Base-by-base conservation (phyloP, 768 basidiomycete species). In the Podaxis carcinomalis region DNA sequence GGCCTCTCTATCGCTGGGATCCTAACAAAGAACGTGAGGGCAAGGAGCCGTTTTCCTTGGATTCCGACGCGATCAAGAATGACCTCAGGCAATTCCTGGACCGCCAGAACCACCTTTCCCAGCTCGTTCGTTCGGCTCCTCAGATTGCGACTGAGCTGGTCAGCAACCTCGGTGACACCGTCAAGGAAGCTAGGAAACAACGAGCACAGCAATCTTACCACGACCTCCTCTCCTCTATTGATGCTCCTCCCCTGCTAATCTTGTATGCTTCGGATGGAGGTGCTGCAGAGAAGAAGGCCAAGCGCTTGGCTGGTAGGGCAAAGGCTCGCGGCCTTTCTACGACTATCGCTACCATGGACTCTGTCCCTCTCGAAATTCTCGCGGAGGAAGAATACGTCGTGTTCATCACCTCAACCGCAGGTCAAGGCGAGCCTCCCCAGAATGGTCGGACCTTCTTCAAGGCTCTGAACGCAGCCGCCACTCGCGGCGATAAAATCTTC, bases 1-100 rank as follows among this genome's bases (percentile, higher is more conserved):
- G 97, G 97, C 96, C 96, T 0, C 78, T 98, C 56, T 99, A 98
- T 80, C 85, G 97, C 59, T 99, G 96, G 95, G 89, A 99, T 73
- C 97, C 97, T 0, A 81, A 83, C 67, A 90, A 91, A 72, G 92
- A 95, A 68, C 75, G 73, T 25, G 74, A 73, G 47, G 89, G 89
- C 44, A 80, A 87, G 69, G 93, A 95, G 64, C 89, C 92, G 14
- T 99, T 99, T 79, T 82, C 83, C 11, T 86, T 99, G 61, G 97
- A 98, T 75, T 95, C 93, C 3, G 93, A 96, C 66, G 81, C 88
- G 32, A 84, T 99, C 75, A 98, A 98, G 82, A 89, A 92, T 62
- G 96, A 97, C 68, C 79, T 99, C 21, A 86, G 88, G 72, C 82
- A 88, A 66, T 99, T 98, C 85, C 87, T 99, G 63, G 95, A 98